Percentiles rank a stretch among this genome's conserved stretches.
Conservation (phyloP, 495 filamentous ascomycete genomes). For the Xylaria venustula region DNA sequence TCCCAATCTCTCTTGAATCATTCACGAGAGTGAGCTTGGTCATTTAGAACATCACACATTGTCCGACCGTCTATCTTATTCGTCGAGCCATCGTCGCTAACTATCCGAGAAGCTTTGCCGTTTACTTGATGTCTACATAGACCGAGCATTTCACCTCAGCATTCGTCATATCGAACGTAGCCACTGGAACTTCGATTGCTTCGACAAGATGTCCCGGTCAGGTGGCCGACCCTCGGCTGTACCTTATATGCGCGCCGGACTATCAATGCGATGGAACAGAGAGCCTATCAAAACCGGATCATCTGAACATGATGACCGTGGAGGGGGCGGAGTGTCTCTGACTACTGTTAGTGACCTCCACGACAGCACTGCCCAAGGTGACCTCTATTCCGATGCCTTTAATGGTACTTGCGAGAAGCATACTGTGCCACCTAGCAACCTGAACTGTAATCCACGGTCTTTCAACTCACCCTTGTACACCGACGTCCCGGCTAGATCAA, state of each 20-base stretch:
- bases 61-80: too few species aligned
- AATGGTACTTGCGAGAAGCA: not conserved
- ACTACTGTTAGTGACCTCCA: not conserved
- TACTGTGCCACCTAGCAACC: not conserved
- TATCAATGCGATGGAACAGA: not conserved
- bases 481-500: not conserved
- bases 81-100: too few species aligned
- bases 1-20: too few species aligned
- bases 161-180: not conserved
- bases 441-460: not conserved
- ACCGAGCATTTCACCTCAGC: not conserved
- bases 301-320: not conserved
- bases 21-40: too few species aligned
- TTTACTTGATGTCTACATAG: not conserved
- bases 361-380: not conserved
- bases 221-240: not conserved
- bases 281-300: not conserved
- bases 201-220: not conserved
- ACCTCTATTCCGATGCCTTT: too few species aligned
- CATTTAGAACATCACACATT: too few species aligned
- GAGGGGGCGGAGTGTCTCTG: conserved; percentile 2
- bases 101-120: not conserved
- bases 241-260: not conserved
- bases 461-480: not conserved
- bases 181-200: not conserved